These are phyloP conservation scores for Phytophthora vignae DNA, from an alignment of 352 stramenopile genomes.

Conservation along the genomic window DNA sequence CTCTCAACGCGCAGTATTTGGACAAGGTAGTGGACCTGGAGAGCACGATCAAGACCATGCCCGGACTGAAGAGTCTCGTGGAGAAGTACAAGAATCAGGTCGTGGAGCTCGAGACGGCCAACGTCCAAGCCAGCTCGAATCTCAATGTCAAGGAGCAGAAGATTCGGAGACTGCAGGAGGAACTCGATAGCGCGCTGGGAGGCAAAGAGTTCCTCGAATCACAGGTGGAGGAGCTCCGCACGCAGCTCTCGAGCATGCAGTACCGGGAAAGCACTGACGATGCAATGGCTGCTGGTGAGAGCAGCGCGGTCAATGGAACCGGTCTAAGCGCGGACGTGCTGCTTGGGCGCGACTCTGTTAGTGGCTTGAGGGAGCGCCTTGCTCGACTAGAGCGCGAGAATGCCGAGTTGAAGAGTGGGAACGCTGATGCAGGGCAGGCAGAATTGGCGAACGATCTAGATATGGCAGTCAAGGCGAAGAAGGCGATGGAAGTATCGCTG, in stretches of 20 bases:
- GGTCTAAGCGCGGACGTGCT: constrained; percentile 70
- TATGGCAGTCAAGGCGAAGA: constrained; percentile 78
- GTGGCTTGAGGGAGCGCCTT: constrained; percentile 62
- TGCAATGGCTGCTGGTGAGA: constrained; percentile 42
- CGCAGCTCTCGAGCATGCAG: constrained; percentile 67
- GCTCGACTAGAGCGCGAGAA: constrained; percentile 84
- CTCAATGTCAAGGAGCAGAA: constrained; percentile 87
- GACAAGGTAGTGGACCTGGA: constrained; percentile 89
- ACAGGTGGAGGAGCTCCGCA: constrained; percentile 82
- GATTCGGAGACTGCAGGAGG: constrained; percentile 82
- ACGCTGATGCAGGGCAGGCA: constrained; percentile 54
- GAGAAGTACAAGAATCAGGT: constrained; percentile 92
- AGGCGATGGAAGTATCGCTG: constrained; percentile 69
- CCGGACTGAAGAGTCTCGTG: constrained; percentile 76
- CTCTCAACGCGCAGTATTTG: constrained; percentile 80
- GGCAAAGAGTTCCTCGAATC: constrained; percentile 90
- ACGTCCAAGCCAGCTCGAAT: constrained; percentile 81
- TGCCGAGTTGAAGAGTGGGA: constrained; percentile 62
- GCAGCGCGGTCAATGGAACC: constrained; percentile 38
- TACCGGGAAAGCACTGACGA: constrained; percentile 54
- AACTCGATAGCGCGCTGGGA: constrained; percentile 80
- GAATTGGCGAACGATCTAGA: constrained; percentile 79
- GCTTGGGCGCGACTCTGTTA: constrained; percentile 71
- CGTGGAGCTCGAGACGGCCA: constrained; percentile 84
- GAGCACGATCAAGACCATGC: constrained; percentile 89